Conservation (phyloP, 2,329 filamentous ascomycete species). For the Phialophora expanda region DNA sequence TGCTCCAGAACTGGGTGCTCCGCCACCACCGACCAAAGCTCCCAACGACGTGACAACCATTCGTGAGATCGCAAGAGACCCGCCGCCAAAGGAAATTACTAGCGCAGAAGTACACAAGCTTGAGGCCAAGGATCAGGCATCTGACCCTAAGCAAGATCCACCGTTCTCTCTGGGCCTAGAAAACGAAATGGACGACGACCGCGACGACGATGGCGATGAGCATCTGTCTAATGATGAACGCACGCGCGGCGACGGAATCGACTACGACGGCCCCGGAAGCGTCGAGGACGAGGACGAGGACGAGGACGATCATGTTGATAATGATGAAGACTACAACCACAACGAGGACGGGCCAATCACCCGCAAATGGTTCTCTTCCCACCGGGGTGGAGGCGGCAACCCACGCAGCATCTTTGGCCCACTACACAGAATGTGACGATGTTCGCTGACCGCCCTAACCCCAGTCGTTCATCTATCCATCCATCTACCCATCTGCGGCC, state of each 20-base stretch:
- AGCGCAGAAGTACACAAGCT: neutral
- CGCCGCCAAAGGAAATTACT: neutral
- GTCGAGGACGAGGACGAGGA: neutral
- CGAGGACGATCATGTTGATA: neutral
- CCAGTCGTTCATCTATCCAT: neutral
- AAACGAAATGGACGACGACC: neutral
- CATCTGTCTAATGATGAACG: neutral
- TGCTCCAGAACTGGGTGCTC: neutral
- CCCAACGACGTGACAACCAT: neutral
- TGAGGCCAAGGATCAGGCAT: neutral
- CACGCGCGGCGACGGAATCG: neutral
- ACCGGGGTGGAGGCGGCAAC: neutral
- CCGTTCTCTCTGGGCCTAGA: neutral
- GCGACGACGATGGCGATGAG: neutral
- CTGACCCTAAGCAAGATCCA: neutral
- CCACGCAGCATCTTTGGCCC: neutral
- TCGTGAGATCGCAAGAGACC: neutral
- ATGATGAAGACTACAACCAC: neutral
- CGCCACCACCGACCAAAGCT: neutral
- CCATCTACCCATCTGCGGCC: neutral
- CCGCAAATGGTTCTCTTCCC: neutral
- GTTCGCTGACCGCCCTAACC: neutral
- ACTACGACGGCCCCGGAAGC: neutral
- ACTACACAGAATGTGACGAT: neutral
- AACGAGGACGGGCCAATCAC: neutral